phyloP scores from a whole-genome alignment of 305 asterid genomes.

The Fraxinus sp. region DNA sequence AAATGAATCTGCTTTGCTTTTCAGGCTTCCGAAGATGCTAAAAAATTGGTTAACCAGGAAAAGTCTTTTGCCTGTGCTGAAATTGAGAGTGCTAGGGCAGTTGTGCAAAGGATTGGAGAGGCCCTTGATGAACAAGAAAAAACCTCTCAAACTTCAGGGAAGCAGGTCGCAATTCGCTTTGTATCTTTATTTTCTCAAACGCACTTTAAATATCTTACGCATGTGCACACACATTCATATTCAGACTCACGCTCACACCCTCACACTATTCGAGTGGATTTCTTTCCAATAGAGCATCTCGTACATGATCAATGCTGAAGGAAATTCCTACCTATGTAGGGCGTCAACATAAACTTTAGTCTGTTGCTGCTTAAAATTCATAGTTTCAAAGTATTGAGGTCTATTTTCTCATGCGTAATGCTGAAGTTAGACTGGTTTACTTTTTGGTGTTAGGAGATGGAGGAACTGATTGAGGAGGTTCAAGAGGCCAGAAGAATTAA shows the following conservation, averaged over 20 bases:
- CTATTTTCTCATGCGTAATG: neutral
- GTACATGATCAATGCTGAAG: neutral
- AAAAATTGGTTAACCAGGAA: constrained; percentile 92
- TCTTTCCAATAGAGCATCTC: neutral
- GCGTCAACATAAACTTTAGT: neutral
- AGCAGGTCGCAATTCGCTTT: constrained; percentile 30
- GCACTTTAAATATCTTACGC: neutral
- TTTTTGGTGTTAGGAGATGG: constrained; percentile 65
- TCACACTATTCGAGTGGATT: neutral
- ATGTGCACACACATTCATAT: neutral
- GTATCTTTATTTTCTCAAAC: neutral
- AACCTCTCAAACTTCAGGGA: constrained; percentile 60
- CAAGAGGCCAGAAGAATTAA: constrained; percentile 89
- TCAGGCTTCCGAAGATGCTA: constrained; percentile 99
- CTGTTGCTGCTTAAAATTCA: neutral
- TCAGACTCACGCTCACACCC: neutral
- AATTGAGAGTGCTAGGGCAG: constrained; percentile 95
- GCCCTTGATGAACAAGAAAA: constrained; percentile 95
- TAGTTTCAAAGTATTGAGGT: neutral
- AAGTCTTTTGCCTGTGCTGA: constrained; percentile 99
- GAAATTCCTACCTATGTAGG: neutral
- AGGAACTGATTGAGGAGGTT: constrained; percentile 82
- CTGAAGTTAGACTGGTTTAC: constrained; percentile 2
- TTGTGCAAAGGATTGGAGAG: constrained; percentile 93
- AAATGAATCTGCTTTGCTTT: constrained; percentile 12